These are phyloP conservation scores for Fusarium sp. DNA, from an alignment of 2,329 filamentous ascomycete genomes.

Conservation along the genomic window DNA sequence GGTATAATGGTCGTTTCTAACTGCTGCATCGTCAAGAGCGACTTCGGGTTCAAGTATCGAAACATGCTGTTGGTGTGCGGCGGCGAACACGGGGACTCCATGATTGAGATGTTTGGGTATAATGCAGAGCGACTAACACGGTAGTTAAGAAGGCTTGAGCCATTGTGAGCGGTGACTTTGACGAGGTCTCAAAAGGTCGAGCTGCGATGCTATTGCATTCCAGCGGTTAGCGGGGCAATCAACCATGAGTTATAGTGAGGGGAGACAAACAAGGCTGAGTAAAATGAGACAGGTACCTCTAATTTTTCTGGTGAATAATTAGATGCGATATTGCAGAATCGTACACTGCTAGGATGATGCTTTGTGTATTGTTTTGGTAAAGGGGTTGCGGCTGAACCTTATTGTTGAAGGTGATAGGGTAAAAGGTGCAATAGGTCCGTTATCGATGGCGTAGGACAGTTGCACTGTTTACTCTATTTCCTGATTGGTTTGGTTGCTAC, in stretches of 20 bases:
- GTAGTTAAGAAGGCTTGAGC: constrained; percentile 54
- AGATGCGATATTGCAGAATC: constrained; percentile 9
- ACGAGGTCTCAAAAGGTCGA: constrained; percentile 20
- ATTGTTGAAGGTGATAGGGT: constrained; percentile 29
- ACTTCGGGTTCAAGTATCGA: constrained; percentile 47
- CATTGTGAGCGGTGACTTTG: constrained; percentile 43
- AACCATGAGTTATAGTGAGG: constrained; percentile 7
- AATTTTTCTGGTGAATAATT: not conserved
- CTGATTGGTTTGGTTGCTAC: constrained; percentile 47
- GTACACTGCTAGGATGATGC: constrained; percentile 14
- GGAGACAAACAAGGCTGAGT: constrained; percentile 25
- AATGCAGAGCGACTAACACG: constrained; percentile 49
- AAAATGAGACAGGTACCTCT: constrained; percentile 25
- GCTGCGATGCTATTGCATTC: constrained; percentile 47
- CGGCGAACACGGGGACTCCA: constrained; percentile 2
- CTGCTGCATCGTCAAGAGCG: constrained; percentile 45
- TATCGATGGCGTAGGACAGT: constrained; percentile 27
- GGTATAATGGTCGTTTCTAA: constrained; percentile 46
- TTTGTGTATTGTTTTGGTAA: constrained; percentile 12
- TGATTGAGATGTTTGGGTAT: not conserved
- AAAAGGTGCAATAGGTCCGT: constrained; percentile 11
- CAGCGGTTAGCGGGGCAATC: constrained; percentile 55
- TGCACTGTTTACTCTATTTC: constrained; percentile 45
- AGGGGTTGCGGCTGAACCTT: constrained; percentile 1
- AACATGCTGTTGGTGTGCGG: constrained; percentile 40